Conservation (phyloP, 2,329 filamentous ascomycete species). For the Rhynchosporium agropyri region DNA sequence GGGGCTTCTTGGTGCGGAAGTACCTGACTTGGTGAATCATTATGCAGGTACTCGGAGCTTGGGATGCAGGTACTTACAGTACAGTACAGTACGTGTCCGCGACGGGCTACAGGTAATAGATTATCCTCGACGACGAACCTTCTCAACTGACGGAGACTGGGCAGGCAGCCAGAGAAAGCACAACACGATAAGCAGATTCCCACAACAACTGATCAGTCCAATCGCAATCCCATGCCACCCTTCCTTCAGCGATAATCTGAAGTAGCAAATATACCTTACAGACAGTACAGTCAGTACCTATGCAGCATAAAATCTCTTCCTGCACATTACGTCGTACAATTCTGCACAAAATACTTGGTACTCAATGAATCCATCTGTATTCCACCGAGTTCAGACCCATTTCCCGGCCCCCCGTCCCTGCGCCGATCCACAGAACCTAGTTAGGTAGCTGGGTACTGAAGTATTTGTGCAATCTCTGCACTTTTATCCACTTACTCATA, state of each 20-base stretch:
- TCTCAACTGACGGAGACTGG: too few relatives aligned
- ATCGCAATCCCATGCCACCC: not conserved
- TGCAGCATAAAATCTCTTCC: constrained; percentile 27
- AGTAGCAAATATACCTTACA: too few relatives aligned
- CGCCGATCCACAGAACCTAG: not conserved
- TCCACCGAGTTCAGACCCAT: not conserved
- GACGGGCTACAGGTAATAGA: too few relatives aligned
- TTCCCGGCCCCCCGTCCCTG: not conserved
- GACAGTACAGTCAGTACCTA: not conserved
- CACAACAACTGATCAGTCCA: not conserved
- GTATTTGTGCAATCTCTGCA: constrained; percentile 13
- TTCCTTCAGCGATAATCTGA: not conserved
- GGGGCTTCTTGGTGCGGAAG: not conserved
- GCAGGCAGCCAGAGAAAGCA: too few relatives aligned
- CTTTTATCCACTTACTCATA: constrained; percentile 16
- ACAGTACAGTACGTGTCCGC: not conserved
- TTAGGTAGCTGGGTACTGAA: not conserved
- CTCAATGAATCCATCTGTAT: not conserved
- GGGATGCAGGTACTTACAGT: not conserved
- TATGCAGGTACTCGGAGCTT: constrained; percentile 14
- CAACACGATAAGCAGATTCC: too few relatives aligned
- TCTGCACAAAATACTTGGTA: constrained; percentile 20
- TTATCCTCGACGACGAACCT: too few relatives aligned
- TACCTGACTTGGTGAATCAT: not conserved
- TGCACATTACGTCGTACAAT: not conserved